Percentiles rank a stretch among this genome's conserved stretches.
These are phyloP conservation scores for Spathaspora girioi DNA, from an alignment of 805 yeast species.

Conservation along the genomic window DNA sequence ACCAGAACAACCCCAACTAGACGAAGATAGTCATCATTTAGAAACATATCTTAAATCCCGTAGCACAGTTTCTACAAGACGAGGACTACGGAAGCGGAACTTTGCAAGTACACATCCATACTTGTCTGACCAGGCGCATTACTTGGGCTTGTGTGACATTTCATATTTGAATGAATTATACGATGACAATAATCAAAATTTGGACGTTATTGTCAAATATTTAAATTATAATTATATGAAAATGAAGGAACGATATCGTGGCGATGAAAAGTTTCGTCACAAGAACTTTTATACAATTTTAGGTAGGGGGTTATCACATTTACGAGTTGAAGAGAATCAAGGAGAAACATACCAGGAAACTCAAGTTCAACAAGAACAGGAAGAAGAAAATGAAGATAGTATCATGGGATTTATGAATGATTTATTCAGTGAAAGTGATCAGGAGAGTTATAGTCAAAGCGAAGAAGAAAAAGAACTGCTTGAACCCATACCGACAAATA, in stretches of 20 bases:
- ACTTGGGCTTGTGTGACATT: conserved; percentile 34
- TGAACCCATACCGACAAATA: not conserved
- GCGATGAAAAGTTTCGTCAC: conserved; percentile 36
- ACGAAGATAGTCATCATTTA: conserved; percentile 8
- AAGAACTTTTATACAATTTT: conserved; percentile 36
- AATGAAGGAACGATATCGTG: conserved; percentile 29
- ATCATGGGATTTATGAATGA: conserved; percentile 3
- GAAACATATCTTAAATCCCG: conserved; percentile 7
- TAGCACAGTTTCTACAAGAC: conserved; percentile 10
- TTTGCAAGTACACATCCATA: conserved; percentile 44
- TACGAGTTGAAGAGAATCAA: conserved; percentile 4
- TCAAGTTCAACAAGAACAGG: not conserved
- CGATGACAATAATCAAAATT: conserved; percentile 27
- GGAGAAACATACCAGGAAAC: conserved; percentile 1
- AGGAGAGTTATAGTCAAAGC: not conserved
- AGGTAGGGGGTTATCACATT: conserved; percentile 18
- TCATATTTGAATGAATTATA: conserved; percentile 37
- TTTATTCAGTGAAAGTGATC: conserved; percentile 1
- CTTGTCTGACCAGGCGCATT: conserved; percentile 42
- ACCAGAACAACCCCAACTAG: not conserved
- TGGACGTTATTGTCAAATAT: conserved; percentile 28
- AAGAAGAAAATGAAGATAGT: not conserved
- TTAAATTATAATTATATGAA: conserved; percentile 32
- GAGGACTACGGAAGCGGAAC: conserved; percentile 37
- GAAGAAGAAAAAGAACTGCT: not conserved